Percentiles rank a stretch among this genome's conserved stretches.
Evolutionary conservation across 805 yeast genomes (phyloP).

Genomic region (Wickerhamomyces alni): DNA sequence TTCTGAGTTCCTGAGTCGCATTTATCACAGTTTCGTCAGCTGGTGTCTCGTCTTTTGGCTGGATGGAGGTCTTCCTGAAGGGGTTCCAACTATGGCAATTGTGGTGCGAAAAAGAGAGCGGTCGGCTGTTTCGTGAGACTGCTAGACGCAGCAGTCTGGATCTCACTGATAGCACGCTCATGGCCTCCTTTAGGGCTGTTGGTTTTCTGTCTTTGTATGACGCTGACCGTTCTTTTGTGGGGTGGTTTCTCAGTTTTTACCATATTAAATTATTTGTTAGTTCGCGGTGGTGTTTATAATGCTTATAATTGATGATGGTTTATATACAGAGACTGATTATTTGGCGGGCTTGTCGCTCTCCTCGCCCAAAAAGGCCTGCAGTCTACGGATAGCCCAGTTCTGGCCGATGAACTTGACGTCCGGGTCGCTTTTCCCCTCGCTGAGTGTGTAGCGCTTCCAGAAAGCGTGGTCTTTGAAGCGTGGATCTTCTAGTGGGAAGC

Average conservation of each 20-base stretch:
- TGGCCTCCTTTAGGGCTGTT: background rate
- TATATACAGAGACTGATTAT: too few relatives aligned
- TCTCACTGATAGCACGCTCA: too few relatives aligned
- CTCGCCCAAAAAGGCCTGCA: slow-evolving; percentile 40
- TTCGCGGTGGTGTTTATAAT: too few relatives aligned
- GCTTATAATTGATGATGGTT: too few relatives aligned
- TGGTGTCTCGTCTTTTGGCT: slow-evolving; percentile 1
- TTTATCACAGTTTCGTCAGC: slow-evolving; percentile 4
- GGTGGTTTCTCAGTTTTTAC: too few relatives aligned
- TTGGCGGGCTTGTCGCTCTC: too few relatives aligned
- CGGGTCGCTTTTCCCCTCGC: slow-evolving; percentile 64
- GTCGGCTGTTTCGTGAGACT: too few relatives aligned
- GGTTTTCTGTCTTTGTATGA: too few relatives aligned
- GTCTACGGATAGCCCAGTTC: slow-evolving; percentile 76
- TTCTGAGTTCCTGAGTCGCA: slow-evolving; percentile 9
- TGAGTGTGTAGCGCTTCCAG: slow-evolving; percentile 64
- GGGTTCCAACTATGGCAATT: slow-evolving; percentile 9
- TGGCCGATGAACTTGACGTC: slow-evolving; percentile 68
- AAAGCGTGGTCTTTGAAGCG: slow-evolving; percentile 61
- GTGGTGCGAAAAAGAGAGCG: background rate
- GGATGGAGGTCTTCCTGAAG: slow-evolving; percentile 2
- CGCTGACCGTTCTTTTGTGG: too few relatives aligned
- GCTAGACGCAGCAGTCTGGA: too few relatives aligned
- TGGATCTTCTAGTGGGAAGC: slow-evolving; percentile 58
- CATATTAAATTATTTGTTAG: too few relatives aligned